Evolutionary conservation across 1,284 basidiomycete species (phyloP).

Genomic region (Cutaneotrichosporon sp.): DNA sequence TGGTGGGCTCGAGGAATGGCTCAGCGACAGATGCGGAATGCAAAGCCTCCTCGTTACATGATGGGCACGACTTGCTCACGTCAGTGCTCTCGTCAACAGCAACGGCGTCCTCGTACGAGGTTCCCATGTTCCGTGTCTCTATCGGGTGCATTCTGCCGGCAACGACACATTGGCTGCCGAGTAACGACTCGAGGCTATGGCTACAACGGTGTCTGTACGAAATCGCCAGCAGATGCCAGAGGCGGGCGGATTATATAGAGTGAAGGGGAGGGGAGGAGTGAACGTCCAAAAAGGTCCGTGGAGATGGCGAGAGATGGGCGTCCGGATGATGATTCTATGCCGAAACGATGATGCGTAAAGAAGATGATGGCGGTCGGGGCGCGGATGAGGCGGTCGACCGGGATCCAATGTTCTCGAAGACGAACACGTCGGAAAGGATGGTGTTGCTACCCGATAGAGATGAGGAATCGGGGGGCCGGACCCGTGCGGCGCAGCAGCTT

Average conservation of each 20-base stretch:
- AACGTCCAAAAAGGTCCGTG: slow-evolving; percentile 11
- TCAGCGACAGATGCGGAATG: too few relatives aligned
- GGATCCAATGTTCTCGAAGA: background rate
- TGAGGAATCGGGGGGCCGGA: background rate
- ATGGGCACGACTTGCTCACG: too few relatives aligned
- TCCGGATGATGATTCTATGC: slow-evolving; percentile 2
- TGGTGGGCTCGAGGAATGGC: too few relatives aligned
- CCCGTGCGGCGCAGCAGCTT: background rate
- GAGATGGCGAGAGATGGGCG: background rate
- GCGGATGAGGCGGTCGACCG: background rate
- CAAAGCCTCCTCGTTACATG: background rate
- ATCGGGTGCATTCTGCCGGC: slow-evolving; percentile 7
- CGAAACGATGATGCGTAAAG: slow-evolving; percentile 6
- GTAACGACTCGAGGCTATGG: slow-evolving; percentile 4
- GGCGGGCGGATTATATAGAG: slow-evolving; percentile 6
- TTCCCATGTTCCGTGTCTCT: background rate
- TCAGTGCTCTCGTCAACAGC: too few relatives aligned
- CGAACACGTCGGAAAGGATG: background rate
- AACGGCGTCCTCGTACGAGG: too few relatives aligned
- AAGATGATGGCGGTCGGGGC: background rate
- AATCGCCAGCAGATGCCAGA: slow-evolving; percentile 4
- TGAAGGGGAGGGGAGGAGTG: background rate
- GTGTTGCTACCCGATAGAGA: background rate
- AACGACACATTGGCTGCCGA: slow-evolving; percentile 8
- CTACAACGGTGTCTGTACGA: slow-evolving; percentile 7